Evolutionary conservation across 306 rosid species (phyloP), one percentile per base, ranked within the genome.

Genomic region (Lathyrus tuberosus): DNA sequence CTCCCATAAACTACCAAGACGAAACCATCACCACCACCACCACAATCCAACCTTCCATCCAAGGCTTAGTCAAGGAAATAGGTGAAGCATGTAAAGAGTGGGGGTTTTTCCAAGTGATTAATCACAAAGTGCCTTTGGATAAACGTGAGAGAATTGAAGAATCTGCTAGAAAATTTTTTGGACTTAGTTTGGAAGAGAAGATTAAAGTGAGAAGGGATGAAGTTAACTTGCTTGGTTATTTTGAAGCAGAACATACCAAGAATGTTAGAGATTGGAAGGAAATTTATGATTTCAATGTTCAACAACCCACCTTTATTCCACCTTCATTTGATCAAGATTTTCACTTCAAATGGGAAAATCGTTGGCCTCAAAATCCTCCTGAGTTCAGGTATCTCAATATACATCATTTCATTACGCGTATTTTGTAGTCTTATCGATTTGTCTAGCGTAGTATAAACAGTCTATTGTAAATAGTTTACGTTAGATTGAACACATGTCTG

Each of bases 241-340:
- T 86, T 46, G 97, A 91, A 38, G 80, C 89, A 28, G 97, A 91
- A 74, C 68, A 85, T 72, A 91, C 96, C 1, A 89, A 91, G 40
- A 85, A 91, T 57, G 91, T 91, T 6, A 91, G 90, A 70, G 96
- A 91, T 18, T 91, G 97, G 97, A 91, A 91, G 76, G 97, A 89
- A 62, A 86, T 89, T 13, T 91, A 87, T 79, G 97, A 91, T 82
- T 91, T 79, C 69, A 73, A 81, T 84, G 90, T 85, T 12, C 79
- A 79, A 22, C 85, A 89, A 67, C 82, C 68, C 4, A 84, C 86
- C 22, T 47, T 76, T 28, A 26, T 89, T 10, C 88, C 96, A 1
- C 86, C 87, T 24, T 82, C 86, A 1, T 63, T 28, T 14, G 18
- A 22, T 0, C 48, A 51, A 64, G 68, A 60, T 14, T 5, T 78